Percentiles rank a stretch among this genome's conserved stretches.
Evolutionary conservation across 169 alveolate genomes (phyloP).

Genomic region (Eimeria tenella): DNA sequence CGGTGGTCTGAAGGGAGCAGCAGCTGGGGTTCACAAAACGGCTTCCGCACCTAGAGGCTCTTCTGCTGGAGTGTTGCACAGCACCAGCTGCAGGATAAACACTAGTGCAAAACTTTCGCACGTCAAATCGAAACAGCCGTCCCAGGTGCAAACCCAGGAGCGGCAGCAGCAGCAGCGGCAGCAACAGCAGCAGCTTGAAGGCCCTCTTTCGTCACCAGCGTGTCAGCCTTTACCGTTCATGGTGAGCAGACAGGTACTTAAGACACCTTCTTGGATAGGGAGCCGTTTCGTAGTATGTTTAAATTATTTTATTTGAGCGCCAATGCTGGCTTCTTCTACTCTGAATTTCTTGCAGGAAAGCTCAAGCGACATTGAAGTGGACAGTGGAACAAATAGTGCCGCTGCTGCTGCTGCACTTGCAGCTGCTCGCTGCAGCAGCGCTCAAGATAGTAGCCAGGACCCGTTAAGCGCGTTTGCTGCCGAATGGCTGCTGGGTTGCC

Average conservation of each 20-base stretch:
- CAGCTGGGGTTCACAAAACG: not conserved
- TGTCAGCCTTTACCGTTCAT: not conserved
- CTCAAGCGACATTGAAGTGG: not conserved
- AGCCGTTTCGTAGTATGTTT: not conserved
- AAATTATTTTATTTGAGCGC: not conserved
- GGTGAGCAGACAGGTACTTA: not conserved
- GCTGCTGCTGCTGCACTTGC: slow-evolving; percentile 75
- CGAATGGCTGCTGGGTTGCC: slow-evolving; percentile 68
- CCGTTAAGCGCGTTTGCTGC: slow-evolving; percentile 58
- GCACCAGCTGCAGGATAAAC: slow-evolving; percentile 15
- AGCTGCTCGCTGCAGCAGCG: slow-evolving; percentile 65
- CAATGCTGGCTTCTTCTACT: not conserved
- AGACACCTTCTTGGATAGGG: not conserved
- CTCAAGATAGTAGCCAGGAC: slow-evolving; percentile 10
- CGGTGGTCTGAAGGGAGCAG: not conserved
- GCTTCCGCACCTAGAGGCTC: not conserved
- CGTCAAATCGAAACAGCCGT: not conserved
- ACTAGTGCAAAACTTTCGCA: not conserved
- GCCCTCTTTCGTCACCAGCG: not conserved
- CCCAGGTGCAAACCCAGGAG: not conserved
- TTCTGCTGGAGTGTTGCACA: not conserved
- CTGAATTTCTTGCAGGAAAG: slow-evolving; percentile 26
- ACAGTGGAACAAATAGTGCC: not conserved
- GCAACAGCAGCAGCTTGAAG: slow-evolving; percentile 9
- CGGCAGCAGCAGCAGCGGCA: not conserved